phyloP scores from a whole-genome alignment of 2,329 filamentous ascomycete genomes.

The Ophioceras dolichostomum region DNA sequence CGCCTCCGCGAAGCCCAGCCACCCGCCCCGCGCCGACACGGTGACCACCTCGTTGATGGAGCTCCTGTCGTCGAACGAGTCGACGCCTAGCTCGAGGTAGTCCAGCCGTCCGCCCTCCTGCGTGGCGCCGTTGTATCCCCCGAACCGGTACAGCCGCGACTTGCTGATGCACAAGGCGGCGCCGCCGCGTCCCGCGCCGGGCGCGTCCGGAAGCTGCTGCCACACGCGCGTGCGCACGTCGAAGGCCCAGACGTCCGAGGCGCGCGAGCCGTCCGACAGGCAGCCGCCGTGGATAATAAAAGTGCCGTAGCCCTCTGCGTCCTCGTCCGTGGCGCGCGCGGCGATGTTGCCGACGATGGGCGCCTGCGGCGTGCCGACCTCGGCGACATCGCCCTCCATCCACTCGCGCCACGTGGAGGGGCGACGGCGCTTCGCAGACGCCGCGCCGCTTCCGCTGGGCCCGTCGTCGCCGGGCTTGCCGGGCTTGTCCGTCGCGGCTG shows the following conservation, averaged over 20 bases:
- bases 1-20: slow-evolving; percentile 28
- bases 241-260: slow-evolving; percentile 67
- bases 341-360: slow-evolving; percentile 46
- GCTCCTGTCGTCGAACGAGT: slow-evolving; percentile 36
- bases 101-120: slow-evolving; percentile 65
- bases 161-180: slow-evolving; percentile 52
- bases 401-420: slow-evolving; percentile 40
- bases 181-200: slow-evolving; percentile 54
- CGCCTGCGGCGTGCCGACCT: slow-evolving; percentile 44
- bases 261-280: slow-evolving; percentile 46
- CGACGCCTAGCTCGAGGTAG: slow-evolving; percentile 45
- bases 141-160: slow-evolving; percentile 62
- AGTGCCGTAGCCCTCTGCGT: slow-evolving; percentile 50
- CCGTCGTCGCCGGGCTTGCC: slow-evolving; percentile 32
- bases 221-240: slow-evolving; percentile 51
- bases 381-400: slow-evolving; percentile 40
- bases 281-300: slow-evolving; percentile 71
- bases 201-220: slow-evolving; percentile 55
- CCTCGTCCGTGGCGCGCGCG: slow-evolving; percentile 45
- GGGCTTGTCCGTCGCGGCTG: slow-evolving; percentile 5
- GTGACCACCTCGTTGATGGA: slow-evolving; percentile 34
- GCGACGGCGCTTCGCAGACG: slow-evolving; percentile 10
- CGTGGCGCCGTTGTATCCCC: slow-evolving; percentile 60
- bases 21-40: slow-evolving; percentile 36
- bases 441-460: neutral